Base-by-base conservation (phyloP, 495 filamentous ascomycete species). In the Neurospora sp. region DNA sequence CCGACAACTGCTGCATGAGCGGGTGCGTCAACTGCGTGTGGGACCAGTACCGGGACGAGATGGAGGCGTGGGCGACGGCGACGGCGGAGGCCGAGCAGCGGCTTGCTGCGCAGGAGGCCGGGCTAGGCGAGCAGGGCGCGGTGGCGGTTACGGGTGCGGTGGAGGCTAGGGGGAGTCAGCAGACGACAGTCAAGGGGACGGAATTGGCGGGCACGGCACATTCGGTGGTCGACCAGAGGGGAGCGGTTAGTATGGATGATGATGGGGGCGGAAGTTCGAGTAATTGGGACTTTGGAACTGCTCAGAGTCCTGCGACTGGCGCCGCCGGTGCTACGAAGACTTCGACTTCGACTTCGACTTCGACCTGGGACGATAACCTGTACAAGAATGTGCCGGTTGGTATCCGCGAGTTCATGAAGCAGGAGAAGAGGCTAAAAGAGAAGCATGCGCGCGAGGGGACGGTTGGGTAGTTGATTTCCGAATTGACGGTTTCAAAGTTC, bases 1-100 rank as follows among this genome's bases (percentile, higher is more conserved):
- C 96, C 16, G 96, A 98, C 80, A 97, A 98, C 82, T 99, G 96
- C 88, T 99, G 96, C 83, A 99, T 98, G 96, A 93, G 91, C 77
- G 96, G 96, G 38, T 99, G 96, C 80, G 94, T 97, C 39, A 94
- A 98, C 80, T 99, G 96, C 81, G 95, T 97, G 12, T 99, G 95
- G 95, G 95, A 98, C 80, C 85, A 87, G 59, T 97, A 90, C 82
- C 85, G 94, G 5, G 94, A 98, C 74, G 94, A 97, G 72, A 85
- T 97, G 83, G 94, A 98, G 79, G 91, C 92, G 62, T 97, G 93
- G 93, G 92, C 90, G 35, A 84, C 81, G 4, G 84, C 86, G 72
- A 84, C 86, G 16, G 81, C 83, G 62, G 85, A 89, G 78, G 92
- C 92, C 16, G 80, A 85, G 71, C 78, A 80, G 6, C 78, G 81